phyloP scores from a whole-genome alignment of 345 rosid species.

The Geranium brycei region DNA sequence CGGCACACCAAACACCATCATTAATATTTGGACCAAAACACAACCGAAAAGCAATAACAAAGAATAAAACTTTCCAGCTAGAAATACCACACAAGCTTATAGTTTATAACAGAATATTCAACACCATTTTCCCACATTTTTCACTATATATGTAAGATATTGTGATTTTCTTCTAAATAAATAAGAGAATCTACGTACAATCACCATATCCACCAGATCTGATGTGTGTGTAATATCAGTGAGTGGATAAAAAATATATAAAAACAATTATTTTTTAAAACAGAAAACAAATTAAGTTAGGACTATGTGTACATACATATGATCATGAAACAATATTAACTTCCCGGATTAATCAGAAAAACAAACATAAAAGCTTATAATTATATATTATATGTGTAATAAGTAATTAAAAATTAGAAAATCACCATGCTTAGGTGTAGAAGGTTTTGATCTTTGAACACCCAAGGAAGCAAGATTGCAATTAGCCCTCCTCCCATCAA shows the following conservation, averaged over 20 bases:
- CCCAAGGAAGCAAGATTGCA: constrained; percentile 97
- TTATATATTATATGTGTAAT: no score
- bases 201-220: constrained; percentile 16
- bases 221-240: not conserved
- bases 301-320: no score
- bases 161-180: not conserved
- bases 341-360: not conserved
- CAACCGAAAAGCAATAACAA: not conserved
- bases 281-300: no score
- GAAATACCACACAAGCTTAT: constrained; percentile 18
- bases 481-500: constrained; percentile 94
- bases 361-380: not conserved
- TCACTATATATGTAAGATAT: no score
- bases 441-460: constrained; percentile 92
- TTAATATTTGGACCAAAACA: not conserved
- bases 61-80: constrained; percentile 15
- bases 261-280: no score
- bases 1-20: no score
- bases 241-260: not conserved
- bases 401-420: no score
- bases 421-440: constrained; percentile 80
- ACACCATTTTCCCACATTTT: no score
- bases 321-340: no score
- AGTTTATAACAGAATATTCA: no score
- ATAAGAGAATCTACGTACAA: constrained; percentile 6